Evolutionary conservation across 2,329 filamentous ascomycete genomes (phyloP), one percentile per base, ranked within the genome.

Genomic region (Talaromyces rugulosus): DNA sequence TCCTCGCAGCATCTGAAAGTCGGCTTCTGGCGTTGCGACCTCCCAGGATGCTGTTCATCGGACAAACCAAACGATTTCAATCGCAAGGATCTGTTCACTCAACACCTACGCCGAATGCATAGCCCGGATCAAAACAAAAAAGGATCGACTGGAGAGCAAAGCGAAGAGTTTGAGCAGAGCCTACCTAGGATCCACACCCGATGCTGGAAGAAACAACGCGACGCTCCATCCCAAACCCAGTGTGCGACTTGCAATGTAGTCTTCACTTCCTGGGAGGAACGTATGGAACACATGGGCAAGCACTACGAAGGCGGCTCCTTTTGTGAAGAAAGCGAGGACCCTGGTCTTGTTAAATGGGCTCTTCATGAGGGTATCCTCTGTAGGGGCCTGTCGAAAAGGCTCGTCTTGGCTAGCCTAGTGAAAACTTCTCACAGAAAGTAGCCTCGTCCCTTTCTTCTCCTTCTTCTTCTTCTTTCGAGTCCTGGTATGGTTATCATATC

Each of bases 81-180:
- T 76, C 89, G 93, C 70, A 96, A 96, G 73, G 93, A 97, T 70
- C 85, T 97, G 9, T 96, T 93, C 78, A 91, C 89, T 0, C 92
- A 96, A 70, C 94, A 97, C 71, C 82, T 94, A 2, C 85, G 91
- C 5, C 89, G 94, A 54, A 96, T 96, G 91, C 93, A 97, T 72
- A 81, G 84, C 85, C 0, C 74, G 81, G 87, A 65, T 74, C 2
- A 86, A 70, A 82, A 85, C 69, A 75, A 83, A 9, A 4, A 60
- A 58, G 2, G 67, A 69, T 60, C 64, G 67, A 55, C 66, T 23
- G 2, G 7, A 70, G 63, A 68, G 67, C 47, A 73, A 78, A 67
- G 74, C 61, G 66, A 72, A 0, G 66, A 63, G 1, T 78, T 78
- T 56, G 85, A 89, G 56, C 78, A 80, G 18, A 79, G 81, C 12